phyloP scores from a whole-genome alignment of 78 protist genomes.

The Bigelowiella natans region DNA sequence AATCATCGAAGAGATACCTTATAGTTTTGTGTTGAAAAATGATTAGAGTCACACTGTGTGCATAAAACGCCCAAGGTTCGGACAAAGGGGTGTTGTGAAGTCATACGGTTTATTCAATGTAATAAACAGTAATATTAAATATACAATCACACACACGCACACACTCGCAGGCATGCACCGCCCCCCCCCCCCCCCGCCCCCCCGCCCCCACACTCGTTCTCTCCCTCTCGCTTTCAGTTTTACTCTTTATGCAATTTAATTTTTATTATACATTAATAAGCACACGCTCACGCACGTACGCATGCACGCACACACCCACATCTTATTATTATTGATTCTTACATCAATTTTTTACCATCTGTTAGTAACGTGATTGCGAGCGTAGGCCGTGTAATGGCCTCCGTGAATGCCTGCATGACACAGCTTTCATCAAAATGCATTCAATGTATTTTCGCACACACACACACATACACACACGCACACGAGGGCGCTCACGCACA shows the following conservation, averaged over 20 bases:
- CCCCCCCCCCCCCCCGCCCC: too few species aligned
- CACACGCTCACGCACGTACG: not conserved
- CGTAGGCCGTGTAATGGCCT: constrained; percentile 13
- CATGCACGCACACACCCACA: not conserved
- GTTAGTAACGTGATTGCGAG: not conserved
- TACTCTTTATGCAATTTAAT: too few species aligned
- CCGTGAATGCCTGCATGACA: not conserved
- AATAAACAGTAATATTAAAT: too few species aligned
- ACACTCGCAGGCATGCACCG: too few species aligned
- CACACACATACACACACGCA: not conserved
- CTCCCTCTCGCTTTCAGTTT: too few species aligned
- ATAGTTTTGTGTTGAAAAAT: not conserved
- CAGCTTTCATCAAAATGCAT: not conserved
- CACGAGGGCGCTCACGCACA: not conserved
- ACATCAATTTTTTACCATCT: not conserved
- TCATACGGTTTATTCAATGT: too few species aligned
- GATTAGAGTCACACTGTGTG: too few species aligned
- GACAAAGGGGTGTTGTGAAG: too few species aligned
- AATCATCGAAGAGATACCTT: not conserved
- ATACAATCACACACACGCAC: too few species aligned
- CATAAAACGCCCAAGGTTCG: too few species aligned
- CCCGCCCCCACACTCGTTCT: too few species aligned
- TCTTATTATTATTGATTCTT: too few species aligned
- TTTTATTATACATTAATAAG: not conserved
- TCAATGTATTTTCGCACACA: not conserved